Evolutionary conservation across 2,329 filamentous ascomycete genomes (phyloP), one percentile per base, ranked within the genome.

Genomic region (Claviceps lovelessii): DNA sequence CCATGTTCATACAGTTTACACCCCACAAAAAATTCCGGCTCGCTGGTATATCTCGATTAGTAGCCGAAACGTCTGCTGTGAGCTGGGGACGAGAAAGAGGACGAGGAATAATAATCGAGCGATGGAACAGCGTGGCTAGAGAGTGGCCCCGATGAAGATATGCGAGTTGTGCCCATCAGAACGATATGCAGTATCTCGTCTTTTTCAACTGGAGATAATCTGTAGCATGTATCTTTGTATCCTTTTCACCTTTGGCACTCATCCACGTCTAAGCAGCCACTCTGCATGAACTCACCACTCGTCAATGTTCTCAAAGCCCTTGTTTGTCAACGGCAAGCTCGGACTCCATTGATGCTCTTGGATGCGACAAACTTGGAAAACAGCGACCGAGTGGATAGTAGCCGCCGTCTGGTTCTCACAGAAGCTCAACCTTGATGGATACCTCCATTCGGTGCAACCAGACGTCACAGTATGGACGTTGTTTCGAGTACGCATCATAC

Each of bases 381-480:
- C 37, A 19, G 54, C 17, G 19, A 41, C 41, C 58, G 60, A 57
- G 54, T 57, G 28, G 19, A 57, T 17, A 68, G 65, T 49, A 65
- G 64, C 5, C 63, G 35, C 35, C 11, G 10, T 37, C 35, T 37
- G 35, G 10, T 37, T 37, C 10, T 10, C 35, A 37, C 35, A 13
- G 11, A 37, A 37, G 13, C 35, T 37, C 8, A 4, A 13, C 11
- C 35, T 37, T 11, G 9, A 23, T 23, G 23, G 23, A 23, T 23
- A 23, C 1, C 11, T 37, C 11, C 35, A 10, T 11, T 13, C 35
- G 35, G 35, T 37, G 35, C 35, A 37, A 37, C 11, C 7, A 37
- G 35, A 37, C 11, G 57, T 17, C 65, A 61, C 66, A 51, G 65
- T 65, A 10, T 68, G 42, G 59, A 59, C n/a, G 57, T 61, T 41